phyloP scores from a whole-genome alignment of 1,284 basidiomycete genomes.

The Apiotrichum akiyoshidainum region DNA sequence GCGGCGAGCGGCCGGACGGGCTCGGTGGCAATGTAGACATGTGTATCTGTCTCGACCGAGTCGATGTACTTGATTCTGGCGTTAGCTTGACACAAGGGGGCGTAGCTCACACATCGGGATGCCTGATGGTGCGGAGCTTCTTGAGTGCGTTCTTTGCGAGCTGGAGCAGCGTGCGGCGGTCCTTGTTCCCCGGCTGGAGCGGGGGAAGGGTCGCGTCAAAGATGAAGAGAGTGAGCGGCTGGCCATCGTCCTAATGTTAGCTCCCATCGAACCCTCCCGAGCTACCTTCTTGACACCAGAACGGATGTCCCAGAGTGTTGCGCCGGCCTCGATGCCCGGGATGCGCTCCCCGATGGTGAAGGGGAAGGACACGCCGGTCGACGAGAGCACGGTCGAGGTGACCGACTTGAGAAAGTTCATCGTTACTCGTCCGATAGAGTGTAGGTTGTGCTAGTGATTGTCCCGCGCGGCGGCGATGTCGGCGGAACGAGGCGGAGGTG shows the following conservation, averaged over 20 bases:
- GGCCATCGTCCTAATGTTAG: slow-evolving; percentile 74
- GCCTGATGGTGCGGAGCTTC: slow-evolving; percentile 85
- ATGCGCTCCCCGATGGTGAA: slow-evolving; percentile 80
- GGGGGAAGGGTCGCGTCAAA: slow-evolving; percentile 64
- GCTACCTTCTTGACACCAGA: slow-evolving; percentile 79
- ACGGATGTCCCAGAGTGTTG: slow-evolving; percentile 77
- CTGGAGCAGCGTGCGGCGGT: slow-evolving; percentile 63
- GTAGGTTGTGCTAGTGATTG: no score
- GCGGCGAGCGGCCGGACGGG: slow-evolving; percentile 72
- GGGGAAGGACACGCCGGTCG: slow-evolving; percentile 82
- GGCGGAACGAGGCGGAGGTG: no score
- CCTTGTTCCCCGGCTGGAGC: slow-evolving; percentile 46
- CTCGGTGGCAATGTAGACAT: slow-evolving; percentile 92
- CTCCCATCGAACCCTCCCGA: no score
- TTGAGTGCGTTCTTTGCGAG: slow-evolving; percentile 87
- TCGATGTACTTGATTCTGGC: slow-evolving; percentile 81
- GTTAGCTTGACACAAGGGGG: not conserved
- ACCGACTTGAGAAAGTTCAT: slow-evolving; percentile 53
- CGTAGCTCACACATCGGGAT: slow-evolving; percentile 71
- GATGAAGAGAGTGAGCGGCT: slow-evolving; percentile 79
- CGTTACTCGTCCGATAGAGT: not conserved
- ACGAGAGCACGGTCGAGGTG: slow-evolving; percentile 71
- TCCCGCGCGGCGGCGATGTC: no score
- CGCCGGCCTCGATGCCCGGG: slow-evolving; percentile 59
- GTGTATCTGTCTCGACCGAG: slow-evolving; percentile 79